These are phyloP conservation scores for Populus hybrid DNA, from an alignment of 441 rosid species.

Conservation along the genomic window DNA sequence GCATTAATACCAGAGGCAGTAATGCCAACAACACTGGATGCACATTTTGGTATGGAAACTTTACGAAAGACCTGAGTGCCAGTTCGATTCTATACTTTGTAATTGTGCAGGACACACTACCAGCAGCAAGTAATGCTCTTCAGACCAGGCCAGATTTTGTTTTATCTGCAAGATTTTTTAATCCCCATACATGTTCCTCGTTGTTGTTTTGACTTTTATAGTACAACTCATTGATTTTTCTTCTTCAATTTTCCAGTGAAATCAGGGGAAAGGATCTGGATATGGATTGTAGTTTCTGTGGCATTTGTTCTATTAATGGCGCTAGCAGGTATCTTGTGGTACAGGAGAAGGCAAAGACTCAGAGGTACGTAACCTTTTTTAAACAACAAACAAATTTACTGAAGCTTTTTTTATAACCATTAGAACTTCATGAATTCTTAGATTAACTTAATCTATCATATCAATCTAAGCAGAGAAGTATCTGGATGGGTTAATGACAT, in stretches of 20 bases:
- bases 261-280: background rate
- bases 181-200: background rate
- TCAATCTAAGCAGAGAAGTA: slow-evolving; percentile 4
- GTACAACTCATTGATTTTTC: background rate
- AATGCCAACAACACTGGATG: background rate
- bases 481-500: slow-evolving; percentile 4
- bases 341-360: background rate
- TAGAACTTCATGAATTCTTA: too few species aligned
- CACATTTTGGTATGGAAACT: background rate
- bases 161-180: background rate
- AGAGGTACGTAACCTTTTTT: background rate
- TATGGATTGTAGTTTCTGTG: background rate
- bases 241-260: background rate
- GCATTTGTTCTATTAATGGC: background rate
- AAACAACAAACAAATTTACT: background rate
- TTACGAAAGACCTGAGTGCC: background rate
- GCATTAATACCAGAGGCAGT: background rate
- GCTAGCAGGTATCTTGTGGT: background rate
- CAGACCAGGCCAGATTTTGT: background rate
- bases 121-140: background rate
- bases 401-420: too few species aligned
- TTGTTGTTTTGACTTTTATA: background rate
- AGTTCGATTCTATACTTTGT: background rate
- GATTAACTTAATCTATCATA: background rate
- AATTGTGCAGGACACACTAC: background rate